Evolutionary conservation across 805 yeast genomes (phyloP), one percentile per base, ranked within the genome.

Genomic region (Zygosaccharomyces bailii): DNA sequence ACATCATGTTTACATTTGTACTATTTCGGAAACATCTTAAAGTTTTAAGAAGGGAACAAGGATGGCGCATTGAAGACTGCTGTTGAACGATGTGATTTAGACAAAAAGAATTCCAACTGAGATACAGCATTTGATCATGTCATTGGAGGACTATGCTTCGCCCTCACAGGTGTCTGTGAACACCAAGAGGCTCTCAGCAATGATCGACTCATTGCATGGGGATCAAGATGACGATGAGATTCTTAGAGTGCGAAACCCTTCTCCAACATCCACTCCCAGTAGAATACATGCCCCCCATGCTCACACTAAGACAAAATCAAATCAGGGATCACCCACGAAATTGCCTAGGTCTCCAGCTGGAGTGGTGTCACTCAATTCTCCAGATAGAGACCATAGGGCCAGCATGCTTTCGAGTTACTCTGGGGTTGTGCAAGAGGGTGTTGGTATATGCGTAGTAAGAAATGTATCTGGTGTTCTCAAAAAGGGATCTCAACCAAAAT

Each of bases 381-480:
- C 48, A 20, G 50, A 45, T 18, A 45, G 42, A 11, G 35, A 30
- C 29, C 17, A 39, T 18, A 42, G 52, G 24, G 10, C 50, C 13
- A 61, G 67, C 43, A 53, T 58, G 51, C 49, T 58, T 19, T 63
- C 67, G 3, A 49, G 48, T 33, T 63, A 63, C 44, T 60, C 65
- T 5, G 67, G 66, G 10, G 58, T 60, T 9, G 50, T 61, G 2
- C 64, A 61, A 27, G 66, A 63, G 37, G 67, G 65, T 16, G 60
- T 63, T 6, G 62, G 57, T 11, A 53, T 61, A 2, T 61, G 58
- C 34, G 50, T 63, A 3, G 62, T 59, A 9, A 46, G 53, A 34
- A 57, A 49, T 39, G 46, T 37, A 24, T 25, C 27, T 10, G 44
- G 27, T n/a, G 21, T 16, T 9, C 27, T 18, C 5, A 39, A 36